Conservation (phyloP, 2,329 filamentous ascomycete species). For the Apiospora hydei region DNA sequence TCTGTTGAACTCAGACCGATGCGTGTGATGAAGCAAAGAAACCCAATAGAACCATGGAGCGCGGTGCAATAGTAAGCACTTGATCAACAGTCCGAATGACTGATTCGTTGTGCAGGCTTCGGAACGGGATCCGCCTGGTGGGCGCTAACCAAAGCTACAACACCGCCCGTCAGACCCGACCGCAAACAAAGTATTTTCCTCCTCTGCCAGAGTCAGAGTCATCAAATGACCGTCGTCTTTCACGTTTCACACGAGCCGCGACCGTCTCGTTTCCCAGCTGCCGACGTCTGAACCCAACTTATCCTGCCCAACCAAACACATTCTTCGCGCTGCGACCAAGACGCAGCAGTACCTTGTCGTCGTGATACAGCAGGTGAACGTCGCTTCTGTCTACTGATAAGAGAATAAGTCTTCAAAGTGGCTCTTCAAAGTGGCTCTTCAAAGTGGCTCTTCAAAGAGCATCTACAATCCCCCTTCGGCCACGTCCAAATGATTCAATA, state of each 20-base stretch:
- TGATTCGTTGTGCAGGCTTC: not conserved
- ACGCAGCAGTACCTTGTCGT: not conserved
- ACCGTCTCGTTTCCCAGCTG: not conserved
- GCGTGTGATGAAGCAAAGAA: not conserved
- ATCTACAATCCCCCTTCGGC: not conserved
- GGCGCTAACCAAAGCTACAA: slow-evolving; percentile 1
- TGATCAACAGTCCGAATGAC: not conserved
- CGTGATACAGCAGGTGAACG: not conserved
- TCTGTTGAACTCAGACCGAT: too few relatives aligned
- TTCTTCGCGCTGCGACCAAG: not conserved
- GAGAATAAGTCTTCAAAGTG: not conserved
- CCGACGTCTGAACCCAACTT: not conserved
- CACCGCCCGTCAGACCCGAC: not conserved
- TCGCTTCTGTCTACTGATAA: not conserved
- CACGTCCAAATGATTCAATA: slow-evolving; percentile 52
- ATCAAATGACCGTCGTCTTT: not conserved
- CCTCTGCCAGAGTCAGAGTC: not conserved
- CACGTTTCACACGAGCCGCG: slow-evolving; percentile 4
- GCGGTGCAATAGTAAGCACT: not conserved
- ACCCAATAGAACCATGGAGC: too few relatives aligned
- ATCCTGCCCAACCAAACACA: not conserved
- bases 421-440: not conserved
- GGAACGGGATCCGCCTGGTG: not conserved
- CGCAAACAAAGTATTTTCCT: not conserved
- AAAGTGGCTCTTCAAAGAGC: slow-evolving; percentile 13